Conservation (phyloP, 768 basidiomycete genomes). For the Boletus barrowsii region DNA sequence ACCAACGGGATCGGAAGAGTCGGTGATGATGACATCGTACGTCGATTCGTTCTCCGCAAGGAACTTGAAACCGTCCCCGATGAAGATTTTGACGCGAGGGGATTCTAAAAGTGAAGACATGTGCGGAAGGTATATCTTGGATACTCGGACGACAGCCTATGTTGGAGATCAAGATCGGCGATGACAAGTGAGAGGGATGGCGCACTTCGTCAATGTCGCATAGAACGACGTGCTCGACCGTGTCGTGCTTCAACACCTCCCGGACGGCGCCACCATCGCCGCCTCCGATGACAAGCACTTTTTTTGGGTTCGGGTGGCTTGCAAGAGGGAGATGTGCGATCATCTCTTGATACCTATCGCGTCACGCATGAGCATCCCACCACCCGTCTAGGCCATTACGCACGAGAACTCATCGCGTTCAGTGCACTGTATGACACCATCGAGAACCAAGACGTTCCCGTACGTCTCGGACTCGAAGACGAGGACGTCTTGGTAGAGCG, state of each 20-base stretch:
- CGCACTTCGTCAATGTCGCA: constrained; percentile 95
- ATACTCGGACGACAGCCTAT: constrained; percentile 91
- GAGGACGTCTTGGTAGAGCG: constrained; percentile 93
- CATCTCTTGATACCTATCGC: constrained; percentile 94
- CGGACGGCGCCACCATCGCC: constrained; percentile 98
- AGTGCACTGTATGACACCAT: constrained; percentile 94
- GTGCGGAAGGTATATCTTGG: constrained; percentile 89
- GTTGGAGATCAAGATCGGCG: background rate
- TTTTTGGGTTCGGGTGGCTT: constrained; percentile 93
- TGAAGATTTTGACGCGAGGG: constrained; percentile 76
- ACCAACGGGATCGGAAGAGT: constrained; percentile 97
- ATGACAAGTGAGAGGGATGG: background rate
- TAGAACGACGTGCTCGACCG: constrained; percentile 88
- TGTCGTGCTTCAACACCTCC: constrained; percentile 91
- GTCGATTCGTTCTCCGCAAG: constrained; percentile 80
- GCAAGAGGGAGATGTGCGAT: constrained; percentile 96
- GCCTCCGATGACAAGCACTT: constrained; percentile 95
- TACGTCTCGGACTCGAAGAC: constrained; percentile 95
- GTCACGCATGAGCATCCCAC: background rate
- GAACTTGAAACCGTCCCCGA: constrained; percentile 98
- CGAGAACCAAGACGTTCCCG: constrained; percentile 95
- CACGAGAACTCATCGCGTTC: constrained; percentile 99
- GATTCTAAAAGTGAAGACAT: constrained; percentile 84
- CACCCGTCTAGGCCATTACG: constrained; percentile 29
- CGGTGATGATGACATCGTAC: constrained; percentile 98